A percentile compares a stretch with the other conserved stretches of the same genome.
phyloP scores from a whole-genome alignment of 208 protist species.

The Endotrypanum monterogeii region DNA sequence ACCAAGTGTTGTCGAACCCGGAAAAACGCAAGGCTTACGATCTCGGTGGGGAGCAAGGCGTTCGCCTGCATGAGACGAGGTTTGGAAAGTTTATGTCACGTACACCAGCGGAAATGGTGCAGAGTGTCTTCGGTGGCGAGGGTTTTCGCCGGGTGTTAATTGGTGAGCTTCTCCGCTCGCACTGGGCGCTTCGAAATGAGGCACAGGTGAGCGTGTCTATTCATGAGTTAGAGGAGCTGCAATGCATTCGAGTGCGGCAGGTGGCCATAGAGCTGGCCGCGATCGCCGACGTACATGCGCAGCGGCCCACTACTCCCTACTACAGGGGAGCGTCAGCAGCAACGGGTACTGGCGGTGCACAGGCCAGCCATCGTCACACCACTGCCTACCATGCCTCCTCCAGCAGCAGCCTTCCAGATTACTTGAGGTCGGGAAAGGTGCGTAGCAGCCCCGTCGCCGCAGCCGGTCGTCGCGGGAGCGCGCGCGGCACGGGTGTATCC shows the following conservation, averaged over 20 bases:
- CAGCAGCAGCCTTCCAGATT: constrained; percentile 29
- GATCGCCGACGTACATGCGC: constrained; percentile 82
- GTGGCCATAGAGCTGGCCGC: constrained; percentile 63
- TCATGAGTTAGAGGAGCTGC: constrained; percentile 82
- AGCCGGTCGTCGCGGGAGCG: neutral
- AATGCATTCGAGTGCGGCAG: constrained; percentile 77
- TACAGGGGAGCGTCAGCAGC: neutral
- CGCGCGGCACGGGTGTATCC: neutral
- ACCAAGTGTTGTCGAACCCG: constrained; percentile 87
- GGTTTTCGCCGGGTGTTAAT: constrained; percentile 61
- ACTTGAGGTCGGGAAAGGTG: constrained; percentile 22
- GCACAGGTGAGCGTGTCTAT: constrained; percentile 82
- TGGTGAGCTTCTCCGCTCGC: constrained; percentile 75
- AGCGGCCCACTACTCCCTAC: constrained; percentile 30
- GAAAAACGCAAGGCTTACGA: constrained; percentile 85
- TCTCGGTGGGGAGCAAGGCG: constrained; percentile 57
- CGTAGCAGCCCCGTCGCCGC: neutral
- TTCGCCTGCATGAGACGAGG: constrained; percentile 69
- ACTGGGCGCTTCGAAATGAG: constrained; percentile 83
- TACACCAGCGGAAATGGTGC: constrained; percentile 84
- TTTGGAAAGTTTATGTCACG: constrained; percentile 72
- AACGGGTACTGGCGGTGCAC: neutral
- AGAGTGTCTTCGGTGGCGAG: constrained; percentile 84
- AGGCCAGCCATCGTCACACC: neutral
- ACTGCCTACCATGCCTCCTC: neutral